Evolutionary conservation across 805 yeast species (phyloP), one percentile per base, ranked within the genome.

Genomic region (Hanseniaspora meyeri): DNA sequence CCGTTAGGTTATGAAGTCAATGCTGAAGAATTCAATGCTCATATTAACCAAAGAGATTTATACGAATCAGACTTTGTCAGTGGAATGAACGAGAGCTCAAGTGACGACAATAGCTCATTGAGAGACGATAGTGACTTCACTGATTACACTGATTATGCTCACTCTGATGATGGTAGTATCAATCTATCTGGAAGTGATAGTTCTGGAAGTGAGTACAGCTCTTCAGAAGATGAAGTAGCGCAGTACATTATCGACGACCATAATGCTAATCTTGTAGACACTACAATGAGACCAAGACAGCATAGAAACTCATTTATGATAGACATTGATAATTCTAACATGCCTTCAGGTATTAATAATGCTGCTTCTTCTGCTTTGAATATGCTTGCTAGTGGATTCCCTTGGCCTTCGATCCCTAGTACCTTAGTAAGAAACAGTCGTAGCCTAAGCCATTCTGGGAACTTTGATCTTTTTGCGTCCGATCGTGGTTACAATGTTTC

Each of bases 1-100:
- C 65, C 63, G 3, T 59, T 65, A 6, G 70, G 65, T 4, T 70
- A 63, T 12, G 63, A 59, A 36, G 60, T 59, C 48, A 64, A 60
- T 19, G 62, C 58, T 49, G 63, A 59, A 34, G 64, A 62, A 37
- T 59, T 63, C 38, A 65, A 54, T 46, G 27, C 39, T 59, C 64
- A 2, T 62, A 64, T 27, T 65, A 34, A 64, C 47, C 64, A 64
- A 20, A 66, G 62, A 38, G 68, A 61, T 29, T 63, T 62, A 17
- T 68, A 59, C 39, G 68, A 62, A 7, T 67, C 71, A 5, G 73
- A 65, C 24, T 62, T 69, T 43, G 74, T 69, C 29, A 39, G 36
- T 5, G 50, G 19, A 2, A 3, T 34, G 8, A 16, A 48, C 31
- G 9, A 32, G 10, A 42, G 27, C 24, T 53, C 50, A 3, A 38